These are phyloP conservation scores for Daldinia vernicosa DNA, from an alignment of 495 filamentous ascomycete species.

Conservation along the genomic window DNA sequence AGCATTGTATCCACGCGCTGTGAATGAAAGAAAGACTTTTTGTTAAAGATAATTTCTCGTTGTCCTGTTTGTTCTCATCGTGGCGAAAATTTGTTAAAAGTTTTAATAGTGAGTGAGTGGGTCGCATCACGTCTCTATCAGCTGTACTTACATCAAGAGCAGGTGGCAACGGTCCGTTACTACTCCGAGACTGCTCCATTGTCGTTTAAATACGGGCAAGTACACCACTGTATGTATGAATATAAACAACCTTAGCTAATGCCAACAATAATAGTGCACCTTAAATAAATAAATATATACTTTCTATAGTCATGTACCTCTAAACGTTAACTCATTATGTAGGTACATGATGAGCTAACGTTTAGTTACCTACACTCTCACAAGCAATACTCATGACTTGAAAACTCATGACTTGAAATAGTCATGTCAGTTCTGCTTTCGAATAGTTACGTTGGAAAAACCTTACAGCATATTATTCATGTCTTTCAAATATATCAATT, in stretches of 20 bases:
- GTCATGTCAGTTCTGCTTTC: not conserved
- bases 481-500: conserved; percentile 9
- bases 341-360: not conserved
- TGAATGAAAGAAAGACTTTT: not conserved
- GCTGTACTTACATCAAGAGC: not conserved
- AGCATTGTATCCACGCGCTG: conserved; percentile 22
- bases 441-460: not conserved
- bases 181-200: not conserved
- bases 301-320: not conserved
- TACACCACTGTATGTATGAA: too few relatives aligned
- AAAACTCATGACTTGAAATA: not conserved
- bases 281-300: too few relatives aligned
- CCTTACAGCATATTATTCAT: not conserved
- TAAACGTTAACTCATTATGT: too few relatives aligned
- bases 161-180: conserved; percentile 15
- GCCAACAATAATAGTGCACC: not conserved
- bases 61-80: conserved; percentile 14
- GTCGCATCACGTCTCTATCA: not conserved
- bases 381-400: not conserved
- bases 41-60: conserved; percentile 11
- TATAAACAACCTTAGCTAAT: not conserved
- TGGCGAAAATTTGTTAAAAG: conserved; percentile 38
- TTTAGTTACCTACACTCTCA: not conserved
- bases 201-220: too few relatives aligned
- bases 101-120: conserved; percentile 20